These are phyloP conservation scores for Tulasnella sp. DNA, from an alignment of 768 basidiomycete species.

Conservation along the genomic window DNA sequence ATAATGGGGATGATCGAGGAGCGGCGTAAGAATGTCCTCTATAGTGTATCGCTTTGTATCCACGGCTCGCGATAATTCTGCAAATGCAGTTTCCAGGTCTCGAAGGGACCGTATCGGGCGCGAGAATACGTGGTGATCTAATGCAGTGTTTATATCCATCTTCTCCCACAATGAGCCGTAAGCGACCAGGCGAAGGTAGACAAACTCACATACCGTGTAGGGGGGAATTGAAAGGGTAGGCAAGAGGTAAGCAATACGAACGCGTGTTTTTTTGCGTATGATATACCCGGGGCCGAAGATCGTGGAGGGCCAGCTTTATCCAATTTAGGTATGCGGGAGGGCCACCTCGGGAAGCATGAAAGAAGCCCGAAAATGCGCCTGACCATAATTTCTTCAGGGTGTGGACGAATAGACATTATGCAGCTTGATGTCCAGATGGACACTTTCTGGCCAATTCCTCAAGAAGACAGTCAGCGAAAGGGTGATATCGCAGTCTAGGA, in stretches of 20 bases:
- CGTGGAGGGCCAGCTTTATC: not conserved
- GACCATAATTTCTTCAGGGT: not conserved
- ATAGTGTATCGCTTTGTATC: not conserved
- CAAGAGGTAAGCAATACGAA: not conserved
- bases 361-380: not conserved
- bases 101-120: not conserved
- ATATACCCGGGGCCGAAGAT: not conserved
- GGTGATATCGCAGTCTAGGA: not conserved
- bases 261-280: not conserved
- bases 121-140: not conserved
- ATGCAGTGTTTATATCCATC: not conserved
- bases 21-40: not conserved
- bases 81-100: not conserved
- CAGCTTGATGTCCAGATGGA: not conserved
- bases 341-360: not conserved
- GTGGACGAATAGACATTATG: not conserved
- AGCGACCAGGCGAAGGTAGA: not conserved
- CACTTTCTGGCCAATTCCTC: not conserved
- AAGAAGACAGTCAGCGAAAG: slow-evolving; percentile 4
- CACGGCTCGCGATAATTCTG: not conserved
- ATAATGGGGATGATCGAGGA: not conserved
- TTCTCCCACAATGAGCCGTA: not conserved
- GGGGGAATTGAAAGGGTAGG: not conserved
- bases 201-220: not conserved
- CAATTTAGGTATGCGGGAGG: not conserved